Conservation (phyloP, 768 basidiomycete genomes). For the Suillus decipiens region DNA sequence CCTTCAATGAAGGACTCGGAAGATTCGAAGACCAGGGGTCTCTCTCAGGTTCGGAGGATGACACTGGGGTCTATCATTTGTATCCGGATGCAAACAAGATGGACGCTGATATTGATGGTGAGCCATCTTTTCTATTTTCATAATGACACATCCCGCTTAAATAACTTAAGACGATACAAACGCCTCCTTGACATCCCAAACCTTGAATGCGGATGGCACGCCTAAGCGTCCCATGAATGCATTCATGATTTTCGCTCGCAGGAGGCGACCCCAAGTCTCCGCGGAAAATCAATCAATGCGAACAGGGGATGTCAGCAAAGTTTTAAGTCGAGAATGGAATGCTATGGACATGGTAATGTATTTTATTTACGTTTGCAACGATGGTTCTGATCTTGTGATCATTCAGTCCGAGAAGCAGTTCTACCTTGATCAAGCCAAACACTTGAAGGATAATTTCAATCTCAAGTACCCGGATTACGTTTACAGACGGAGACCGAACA, state of each 20-base stretch:
- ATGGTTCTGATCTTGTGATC: constrained; percentile 12
- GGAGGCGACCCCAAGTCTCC: constrained; percentile 79
- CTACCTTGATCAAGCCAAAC: constrained; percentile 85
- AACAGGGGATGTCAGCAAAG: constrained; percentile 88
- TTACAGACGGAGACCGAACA: constrained; percentile 85
- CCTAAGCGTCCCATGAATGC: constrained; percentile 93
- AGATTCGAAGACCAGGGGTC: constrained; percentile 50
- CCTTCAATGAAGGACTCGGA: constrained; percentile 21
- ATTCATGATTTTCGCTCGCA: constrained; percentile 90
- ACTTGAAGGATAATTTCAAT: constrained; percentile 85
- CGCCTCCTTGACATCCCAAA: constrained; percentile 66
- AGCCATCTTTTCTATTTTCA: constrained; percentile 15
- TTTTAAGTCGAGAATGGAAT: constrained; percentile 86
- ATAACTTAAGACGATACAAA: constrained; percentile 39
- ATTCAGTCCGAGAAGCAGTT: constrained; percentile 78
- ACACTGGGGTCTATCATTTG: constrained; percentile 34
- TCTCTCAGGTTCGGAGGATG: constrained; percentile 60
- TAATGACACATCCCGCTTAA: constrained; percentile 19
- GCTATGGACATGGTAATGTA: constrained; percentile 68
- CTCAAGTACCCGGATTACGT: constrained; percentile 87
- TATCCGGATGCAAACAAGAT: constrained; percentile 40
- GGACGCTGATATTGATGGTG: constrained; percentile 51
- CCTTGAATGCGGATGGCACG: constrained; percentile 83
- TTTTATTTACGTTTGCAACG: constrained; percentile 1
- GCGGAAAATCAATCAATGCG: constrained; percentile 89